Percentiles rank a stretch among this genome's conserved stretches.
phyloP scores from a whole-genome alignment of 164 flowering plant species.

The Kalanchoe fedtschenkoi region DNA sequence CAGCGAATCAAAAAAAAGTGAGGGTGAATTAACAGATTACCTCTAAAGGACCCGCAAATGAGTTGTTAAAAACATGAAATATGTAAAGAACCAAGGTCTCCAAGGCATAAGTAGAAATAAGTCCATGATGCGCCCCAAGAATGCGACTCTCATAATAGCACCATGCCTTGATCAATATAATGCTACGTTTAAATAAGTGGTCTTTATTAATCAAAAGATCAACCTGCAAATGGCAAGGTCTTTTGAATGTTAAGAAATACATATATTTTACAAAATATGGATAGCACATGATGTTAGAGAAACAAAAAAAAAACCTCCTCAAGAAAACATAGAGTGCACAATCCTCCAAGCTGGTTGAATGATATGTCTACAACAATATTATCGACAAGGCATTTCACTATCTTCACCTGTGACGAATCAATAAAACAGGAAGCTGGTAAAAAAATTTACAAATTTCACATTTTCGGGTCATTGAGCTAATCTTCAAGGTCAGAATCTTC shows the following conservation, averaged over 20 bases:
- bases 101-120: conserved; percentile 93
- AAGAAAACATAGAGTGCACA: conserved; percentile 97
- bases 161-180: conserved; percentile 97
- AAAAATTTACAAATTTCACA: too few species aligned
- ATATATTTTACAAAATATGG: neutral
- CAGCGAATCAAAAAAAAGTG: conserved; percentile 4
- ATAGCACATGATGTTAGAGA: neutral
- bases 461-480: neutral
- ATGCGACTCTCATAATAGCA: conserved; percentile 98
- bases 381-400: conserved; percentile 95
- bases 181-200: conserved; percentile 89
- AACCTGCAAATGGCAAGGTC: conserved; percentile 39
- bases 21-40: conserved; percentile 17
- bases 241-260: neutral
- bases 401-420: conserved; percentile 63
- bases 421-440: neutral
- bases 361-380: conserved; percentile 98
- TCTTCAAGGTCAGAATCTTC: neutral
- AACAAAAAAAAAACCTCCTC: conserved; percentile 66
- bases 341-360: conserved; percentile 92
- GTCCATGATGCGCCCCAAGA: conserved; percentile 98
- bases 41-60: conserved; percentile 96
- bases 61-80: conserved; percentile 84
- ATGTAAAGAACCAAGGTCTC: conserved; percentile 97
- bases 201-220: conserved; percentile 70